Evolutionary conservation across 805 yeast genomes (phyloP), one percentile per base, ranked within the genome.

Genomic region (Kuraishia borneana): DNA sequence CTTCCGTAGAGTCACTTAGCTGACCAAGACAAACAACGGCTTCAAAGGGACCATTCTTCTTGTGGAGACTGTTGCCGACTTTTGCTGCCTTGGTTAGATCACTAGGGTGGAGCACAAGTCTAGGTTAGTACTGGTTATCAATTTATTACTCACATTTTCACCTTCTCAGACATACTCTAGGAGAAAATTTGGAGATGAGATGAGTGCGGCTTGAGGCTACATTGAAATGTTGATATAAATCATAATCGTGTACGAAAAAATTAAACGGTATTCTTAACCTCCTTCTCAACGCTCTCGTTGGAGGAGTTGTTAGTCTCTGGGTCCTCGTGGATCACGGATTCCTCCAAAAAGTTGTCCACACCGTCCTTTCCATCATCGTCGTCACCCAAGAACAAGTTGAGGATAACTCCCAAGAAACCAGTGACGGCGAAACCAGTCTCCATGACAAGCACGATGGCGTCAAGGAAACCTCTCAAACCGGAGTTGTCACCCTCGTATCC

Each of bases 21-120:
- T 70, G 70, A 0, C 83, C 83, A 5, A 78, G 43, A 4, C 77
- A 45, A 2, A 79, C 26, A 0, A 69, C 66, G 2, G 68, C 58
- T 31, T 68, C 77, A 45, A 80, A 80, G 0, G 85, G 85, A 0
- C 87, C 87, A 30, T 74, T 75, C 43, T 73, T 77, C 17, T 47
- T 38, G 43, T 76, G 59, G 33, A 78, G 62, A 1, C 58, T 39
- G 43, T 72, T 68, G 3, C 75, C 63, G 34, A 68, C 63, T 27
- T 44, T 51, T 5, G 69, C 43, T 0, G 70, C 58, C 38, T 68
- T 70, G 0, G 63, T 60, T 6, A 77, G 41, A 6, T 53, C 48
- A 14, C 56, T 41, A 3, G 77, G 76, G 43, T 71, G 61, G 23
- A 71, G 47, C 16, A 71, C 63, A 31, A 72, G 51, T 31, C 53